These are phyloP conservation scores for Plasmopara muralis DNA, from an alignment of 352 stramenopile genomes.

Conservation along the genomic window DNA sequence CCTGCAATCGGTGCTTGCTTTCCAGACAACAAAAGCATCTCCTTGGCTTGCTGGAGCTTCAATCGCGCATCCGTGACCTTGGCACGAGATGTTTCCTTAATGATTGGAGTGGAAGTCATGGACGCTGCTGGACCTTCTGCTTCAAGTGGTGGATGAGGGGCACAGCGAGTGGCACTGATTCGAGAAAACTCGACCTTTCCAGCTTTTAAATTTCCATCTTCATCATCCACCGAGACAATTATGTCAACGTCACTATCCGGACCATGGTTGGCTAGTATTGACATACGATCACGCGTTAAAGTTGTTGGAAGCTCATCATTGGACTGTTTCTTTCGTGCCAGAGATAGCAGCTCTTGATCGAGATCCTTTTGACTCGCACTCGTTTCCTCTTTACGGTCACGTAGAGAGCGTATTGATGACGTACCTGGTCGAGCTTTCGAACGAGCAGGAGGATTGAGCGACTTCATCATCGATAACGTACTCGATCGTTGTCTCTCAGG, in stretches of 20 bases:
- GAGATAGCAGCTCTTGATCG: constrained; percentile 47
- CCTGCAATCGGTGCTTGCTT: constrained; percentile 31
- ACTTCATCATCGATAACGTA: constrained; percentile 63
- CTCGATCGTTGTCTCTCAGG: constrained; percentile 24
- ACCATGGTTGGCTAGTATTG: constrained; percentile 12
- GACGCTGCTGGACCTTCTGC: too few species aligned
- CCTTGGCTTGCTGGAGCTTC: constrained; percentile 64
- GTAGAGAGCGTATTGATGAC: constrained; percentile 16
- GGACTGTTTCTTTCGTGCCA: constrained; percentile 35
- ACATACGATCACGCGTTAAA: constrained; percentile 9
- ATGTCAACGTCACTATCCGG: constrained; percentile 15
- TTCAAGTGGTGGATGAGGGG: too few species aligned
- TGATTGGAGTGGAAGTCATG: too few species aligned
- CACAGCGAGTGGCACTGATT: too few species aligned
- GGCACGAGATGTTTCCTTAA: constrained; percentile 5
- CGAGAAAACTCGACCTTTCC: too few species aligned
- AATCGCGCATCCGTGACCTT: constrained; percentile 54
- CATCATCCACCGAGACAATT: constrained; percentile 8
- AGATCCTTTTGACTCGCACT: constrained; percentile 18
- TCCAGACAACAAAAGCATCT: constrained; percentile 62
- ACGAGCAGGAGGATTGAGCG: constrained; percentile 23
- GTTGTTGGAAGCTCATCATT: constrained; percentile 5
- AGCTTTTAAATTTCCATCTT: constrained; percentile 8
- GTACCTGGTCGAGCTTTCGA: constrained; percentile 9
- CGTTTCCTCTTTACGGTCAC: constrained; percentile 11